Percentiles rank a stretch among this genome's conserved stretches.
Evolutionary conservation across 2,329 filamentous ascomycete genomes (phyloP).

Genomic region (Pseudogymnoascus verrucosus): DNA sequence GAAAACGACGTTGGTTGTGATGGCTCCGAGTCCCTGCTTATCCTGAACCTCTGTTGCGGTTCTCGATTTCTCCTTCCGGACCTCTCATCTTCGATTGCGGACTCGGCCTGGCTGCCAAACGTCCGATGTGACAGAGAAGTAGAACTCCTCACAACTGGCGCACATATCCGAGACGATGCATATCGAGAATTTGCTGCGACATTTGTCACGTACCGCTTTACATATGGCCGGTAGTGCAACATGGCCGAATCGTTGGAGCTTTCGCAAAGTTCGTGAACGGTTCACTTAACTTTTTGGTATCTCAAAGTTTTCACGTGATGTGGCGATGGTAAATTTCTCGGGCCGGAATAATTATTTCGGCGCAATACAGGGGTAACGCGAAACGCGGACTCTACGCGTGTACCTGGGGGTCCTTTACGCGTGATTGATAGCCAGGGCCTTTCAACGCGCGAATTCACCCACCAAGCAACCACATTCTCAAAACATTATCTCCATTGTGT

Average conservation of each 20-base stretch:
- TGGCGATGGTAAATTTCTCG: neutral
- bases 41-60: neutral
- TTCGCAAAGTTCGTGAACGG: conserved; percentile 2
- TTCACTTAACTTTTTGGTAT: conserved; percentile 4
- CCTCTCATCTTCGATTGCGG: neutral
- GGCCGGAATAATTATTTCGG: neutral
- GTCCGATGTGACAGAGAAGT: neutral
- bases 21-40: neutral
- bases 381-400: conserved; percentile 1
- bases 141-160: neutral
- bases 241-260: conserved; percentile 6
- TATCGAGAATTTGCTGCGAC: neutral
- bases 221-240: conserved; percentile 4
- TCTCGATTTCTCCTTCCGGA: neutral
- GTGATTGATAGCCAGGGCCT: neutral
- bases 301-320: conserved; percentile 3
- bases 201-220: conserved; percentile 1
- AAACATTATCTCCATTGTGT: neutral
- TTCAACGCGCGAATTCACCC: conserved; percentile 1
- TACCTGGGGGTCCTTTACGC: neutral
- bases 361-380: conserved; percentile 1
- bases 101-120: neutral
- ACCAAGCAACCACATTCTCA: conserved; percentile 1
- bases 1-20: neutral
- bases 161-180: neutral